Base-by-base conservation (phyloP, 2,329 filamentous ascomycete genomes). In the Claviceps sp. region DNA sequence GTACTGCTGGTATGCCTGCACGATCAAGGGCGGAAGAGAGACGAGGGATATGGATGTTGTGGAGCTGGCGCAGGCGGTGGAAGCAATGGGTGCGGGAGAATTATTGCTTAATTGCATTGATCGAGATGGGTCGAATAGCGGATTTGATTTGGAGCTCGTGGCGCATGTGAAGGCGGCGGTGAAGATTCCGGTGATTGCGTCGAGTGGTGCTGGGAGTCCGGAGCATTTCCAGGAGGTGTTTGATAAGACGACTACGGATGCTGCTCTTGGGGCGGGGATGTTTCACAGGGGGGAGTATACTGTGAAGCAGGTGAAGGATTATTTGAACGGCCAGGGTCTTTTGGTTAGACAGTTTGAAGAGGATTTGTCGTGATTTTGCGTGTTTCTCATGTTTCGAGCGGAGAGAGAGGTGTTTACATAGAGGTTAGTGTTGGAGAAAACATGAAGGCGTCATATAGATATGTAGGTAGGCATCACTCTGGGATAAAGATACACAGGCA, bases 21-120 rank as follows among this genome's bases (percentile, higher is more conserved):
- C 93, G 6, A 88, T 95, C 71, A 94, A 91, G 71, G 93, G 93
- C 46, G 93, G 93, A 6, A 83, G 93, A 55, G 91, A 97, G 71
- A 90, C 86, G n/a, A 80, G 90, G 54, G 89, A 97, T 66, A 76
- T 97, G 58, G 91, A 97, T 65, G 93, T 96, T 16, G 80, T 90
- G 14, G 86, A 97, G 70, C 78, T 98, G 9, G 82, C 85, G 9
- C 82, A 79, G 59, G 93, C 93, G 13, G 91, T 97, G 38, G 89
- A 98, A 71, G 89, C 88, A 52, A 94, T 98, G 88, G 93, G 93
- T 50, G 80, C 86, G 1, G 93, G 93, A 52, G 93, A 98, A 74
- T 86, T 98, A 53, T 72, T 98, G 49, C 79, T 98, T 52, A 98
- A 98, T 71, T 96, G 90, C 73, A 98, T 98, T 62, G 93, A 98